A percentile compares a stretch with the other conserved stretches of the same genome.
Conservation (phyloP, 2,329 filamentous ascomycete species). For the Cadophora sp. region DNA sequence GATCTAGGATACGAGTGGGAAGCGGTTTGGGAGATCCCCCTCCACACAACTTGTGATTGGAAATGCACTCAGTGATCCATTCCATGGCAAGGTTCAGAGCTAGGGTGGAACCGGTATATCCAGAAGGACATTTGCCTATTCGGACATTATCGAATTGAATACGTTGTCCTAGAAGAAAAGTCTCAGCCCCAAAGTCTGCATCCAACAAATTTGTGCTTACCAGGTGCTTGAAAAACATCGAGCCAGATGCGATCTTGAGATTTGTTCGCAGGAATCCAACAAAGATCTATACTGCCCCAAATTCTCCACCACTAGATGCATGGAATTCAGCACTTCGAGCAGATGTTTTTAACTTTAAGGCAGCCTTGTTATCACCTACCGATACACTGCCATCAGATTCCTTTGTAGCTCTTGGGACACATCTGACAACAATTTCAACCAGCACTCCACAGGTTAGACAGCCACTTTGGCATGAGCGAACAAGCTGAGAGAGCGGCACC, state of each 20-base stretch:
- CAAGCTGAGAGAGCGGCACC: not conserved
- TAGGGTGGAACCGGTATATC: not conserved
- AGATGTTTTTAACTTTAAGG: not conserved
- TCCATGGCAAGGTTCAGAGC: not conserved
- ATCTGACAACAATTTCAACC: not conserved
- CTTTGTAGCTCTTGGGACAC: not conserved
- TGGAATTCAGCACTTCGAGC: not conserved
- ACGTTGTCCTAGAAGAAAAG: not conserved
- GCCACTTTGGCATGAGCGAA: not conserved
- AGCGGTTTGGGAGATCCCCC: not conserved
- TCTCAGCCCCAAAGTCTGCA: not conserved
- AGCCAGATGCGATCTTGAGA: too few species aligned
- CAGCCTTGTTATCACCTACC: not conserved
- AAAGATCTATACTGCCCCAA: too few species aligned
- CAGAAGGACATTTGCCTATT: not conserved
- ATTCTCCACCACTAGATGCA: too few species aligned
- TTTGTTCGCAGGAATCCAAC: too few species aligned
- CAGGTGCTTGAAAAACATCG: too few species aligned
- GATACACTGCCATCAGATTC: not conserved
- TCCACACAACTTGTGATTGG: not conserved
- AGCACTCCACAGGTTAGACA: not conserved
- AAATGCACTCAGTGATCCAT: not conserved
- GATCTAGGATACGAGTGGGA: not conserved
- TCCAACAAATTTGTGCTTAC: not conserved
- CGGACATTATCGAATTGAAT: not conserved